These are phyloP conservation scores for Nakazawaea wyomingensis DNA, from an alignment of 805 yeast species.

Conservation along the genomic window DNA sequence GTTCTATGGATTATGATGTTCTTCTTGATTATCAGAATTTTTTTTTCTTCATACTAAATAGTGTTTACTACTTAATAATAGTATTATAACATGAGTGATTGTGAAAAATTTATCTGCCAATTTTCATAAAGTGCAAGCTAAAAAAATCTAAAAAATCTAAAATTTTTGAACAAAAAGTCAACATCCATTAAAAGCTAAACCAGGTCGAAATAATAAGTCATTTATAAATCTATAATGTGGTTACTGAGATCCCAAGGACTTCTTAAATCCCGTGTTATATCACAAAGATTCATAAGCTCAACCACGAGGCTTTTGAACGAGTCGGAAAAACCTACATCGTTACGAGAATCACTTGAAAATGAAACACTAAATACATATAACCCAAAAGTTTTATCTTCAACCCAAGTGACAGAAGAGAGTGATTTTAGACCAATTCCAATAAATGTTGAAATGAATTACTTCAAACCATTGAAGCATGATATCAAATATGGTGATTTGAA, in stretches of 20 bases:
- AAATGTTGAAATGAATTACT: slow-evolving; percentile 75
- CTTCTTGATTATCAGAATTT: too few species aligned
- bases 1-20: too few species aligned
- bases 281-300: not conserved
- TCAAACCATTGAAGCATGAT: slow-evolving; percentile 70
- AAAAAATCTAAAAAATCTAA: not conserved
- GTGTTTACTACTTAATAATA: too few species aligned
- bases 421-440: slow-evolving; percentile 65
- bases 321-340: not conserved
- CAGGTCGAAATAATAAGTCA: too few species aligned
- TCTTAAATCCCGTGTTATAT: not conserved
- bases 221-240: not conserved
- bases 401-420: slow-evolving; percentile 24
- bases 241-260: not conserved
- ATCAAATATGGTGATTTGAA: slow-evolving; percentile 68
- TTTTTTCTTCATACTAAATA: too few species aligned
- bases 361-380: slow-evolving; percentile 20
- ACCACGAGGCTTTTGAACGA: not conserved
- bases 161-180: not conserved
- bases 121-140: not conserved
- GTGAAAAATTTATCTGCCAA: slow-evolving; percentile 7
- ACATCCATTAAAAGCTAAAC: too few species aligned
- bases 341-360: slow-evolving; percentile 6
- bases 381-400: slow-evolving; percentile 26
- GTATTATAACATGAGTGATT: too few species aligned